A percentile compares a stretch with the other conserved stretches of the same genome.
phyloP scores from a whole-genome alignment of 495 filamentous ascomycete species.

The Aspergillus ostianus region DNA sequence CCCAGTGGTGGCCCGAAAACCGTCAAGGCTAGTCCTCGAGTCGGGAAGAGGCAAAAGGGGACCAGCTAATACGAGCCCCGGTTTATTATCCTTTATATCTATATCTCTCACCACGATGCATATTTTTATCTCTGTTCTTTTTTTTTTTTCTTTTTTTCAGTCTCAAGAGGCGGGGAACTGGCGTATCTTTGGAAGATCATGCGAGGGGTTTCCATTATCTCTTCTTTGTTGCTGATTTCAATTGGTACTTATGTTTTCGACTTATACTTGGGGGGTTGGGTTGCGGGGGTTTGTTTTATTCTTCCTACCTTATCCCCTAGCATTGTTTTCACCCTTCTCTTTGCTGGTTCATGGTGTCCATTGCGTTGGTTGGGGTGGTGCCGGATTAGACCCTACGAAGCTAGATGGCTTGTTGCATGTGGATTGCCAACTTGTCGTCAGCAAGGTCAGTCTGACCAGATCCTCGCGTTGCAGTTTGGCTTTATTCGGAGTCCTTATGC shows the following conservation, averaged over 20 bases:
- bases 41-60: slow-evolving; percentile 55
- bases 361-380: not conserved
- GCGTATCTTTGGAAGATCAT: slow-evolving; percentile 38
- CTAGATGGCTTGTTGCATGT: not conserved
- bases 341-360: slow-evolving; percentile 24
- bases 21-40: slow-evolving; percentile 56
- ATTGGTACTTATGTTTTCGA: too few species aligned
- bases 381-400: not conserved
- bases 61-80: slow-evolving; percentile 15
- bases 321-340: slow-evolving; percentile 34
- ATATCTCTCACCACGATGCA: slow-evolving; percentile 9
- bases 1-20: slow-evolving; percentile 40
- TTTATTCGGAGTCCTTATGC: slow-evolving; percentile 21
- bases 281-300: too few species aligned
- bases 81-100: slow-evolving; percentile 11
- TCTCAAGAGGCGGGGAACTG: slow-evolving; percentile 33
- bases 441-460: not conserved
- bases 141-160: slow-evolving; percentile 19
- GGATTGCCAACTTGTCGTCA: not conserved
- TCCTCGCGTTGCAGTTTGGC: slow-evolving; percentile 18
- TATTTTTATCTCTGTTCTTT: too few species aligned
- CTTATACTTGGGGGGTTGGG: too few species aligned
- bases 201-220: slow-evolving; percentile 20
- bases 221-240: slow-evolving; percentile 16
- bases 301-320: not conserved